phyloP scores from a whole-genome alignment of 1,139 yeast species.

The Candida pseudocylindracea region DNA sequence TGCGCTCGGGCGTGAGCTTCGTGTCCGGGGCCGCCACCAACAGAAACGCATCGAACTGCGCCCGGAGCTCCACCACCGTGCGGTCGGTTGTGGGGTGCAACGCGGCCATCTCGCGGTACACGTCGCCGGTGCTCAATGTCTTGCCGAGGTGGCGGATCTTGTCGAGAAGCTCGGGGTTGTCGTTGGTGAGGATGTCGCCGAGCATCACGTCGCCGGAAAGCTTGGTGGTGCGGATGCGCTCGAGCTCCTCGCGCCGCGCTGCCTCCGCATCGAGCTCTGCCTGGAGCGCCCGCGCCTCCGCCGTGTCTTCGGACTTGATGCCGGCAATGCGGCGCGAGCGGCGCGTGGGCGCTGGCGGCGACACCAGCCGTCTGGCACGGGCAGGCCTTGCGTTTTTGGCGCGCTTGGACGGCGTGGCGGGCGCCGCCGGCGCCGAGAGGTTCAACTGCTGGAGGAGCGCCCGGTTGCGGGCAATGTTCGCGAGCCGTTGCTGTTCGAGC shows the following conservation, averaged over 20 bases:
- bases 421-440: conserved; percentile 13
- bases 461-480: conserved; percentile 18
- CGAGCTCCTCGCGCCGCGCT: conserved; percentile 8
- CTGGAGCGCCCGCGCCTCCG: conserved; percentile 7
- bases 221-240: conserved; percentile 27
- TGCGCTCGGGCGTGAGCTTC: conserved; percentile 49
- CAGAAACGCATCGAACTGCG: conserved; percentile 24
- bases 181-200: conserved; percentile 28
- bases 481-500: conserved; percentile 1
- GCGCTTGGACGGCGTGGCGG: conserved; percentile 11
- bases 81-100: conserved; percentile 11
- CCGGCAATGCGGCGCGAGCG: conserved; percentile 51
- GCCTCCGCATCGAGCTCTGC: conserved; percentile 9
- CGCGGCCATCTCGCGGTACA: conserved; percentile 14
- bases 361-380: conserved; percentile 2
- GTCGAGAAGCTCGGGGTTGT: conserved; percentile 14
- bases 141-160: not conserved
- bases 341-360: conserved; percentile 6
- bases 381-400: conserved; percentile 19
- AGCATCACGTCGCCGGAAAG: conserved; percentile 41
- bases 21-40: conserved; percentile 51
- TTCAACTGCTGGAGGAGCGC: conserved; percentile 16
- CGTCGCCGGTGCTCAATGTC: conserved; percentile 20
- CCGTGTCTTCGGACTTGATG: conserved; percentile 19
- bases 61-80: conserved; percentile 8